Evolutionary conservation across 2,329 filamentous ascomycete species (phyloP).

Genomic region (Elsinoe perseae): DNA sequence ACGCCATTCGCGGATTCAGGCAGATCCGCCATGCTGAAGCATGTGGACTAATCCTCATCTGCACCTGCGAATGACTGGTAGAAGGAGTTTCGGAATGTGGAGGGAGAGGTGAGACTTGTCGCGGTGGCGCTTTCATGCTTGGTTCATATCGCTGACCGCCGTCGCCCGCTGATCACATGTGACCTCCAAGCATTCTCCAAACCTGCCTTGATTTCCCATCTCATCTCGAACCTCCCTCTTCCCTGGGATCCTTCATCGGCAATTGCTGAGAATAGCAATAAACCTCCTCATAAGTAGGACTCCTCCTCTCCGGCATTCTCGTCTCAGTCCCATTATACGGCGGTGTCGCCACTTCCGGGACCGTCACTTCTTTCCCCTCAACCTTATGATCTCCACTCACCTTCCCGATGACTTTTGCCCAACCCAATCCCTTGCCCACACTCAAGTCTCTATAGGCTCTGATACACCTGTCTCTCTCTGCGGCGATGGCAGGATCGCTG

Average conservation of each 20-base stretch:
- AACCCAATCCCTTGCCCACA: constrained; percentile 3
- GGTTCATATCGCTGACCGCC: too few species aligned
- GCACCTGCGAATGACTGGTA: too few species aligned
- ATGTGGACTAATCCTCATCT: too few species aligned
- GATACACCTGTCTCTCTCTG: constrained; percentile 6
- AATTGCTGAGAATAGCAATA: neutral
- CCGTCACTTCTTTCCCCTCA: neutral
- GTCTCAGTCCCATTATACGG: neutral
- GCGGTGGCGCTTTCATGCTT: too few species aligned
- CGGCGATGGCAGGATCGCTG: neutral
- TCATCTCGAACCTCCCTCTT: too few species aligned
- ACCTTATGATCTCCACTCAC: constrained; percentile 12
- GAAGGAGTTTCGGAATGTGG: too few species aligned
- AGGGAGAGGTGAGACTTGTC: too few species aligned
- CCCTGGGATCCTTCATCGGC: neutral
- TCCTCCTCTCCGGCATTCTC: neutral
- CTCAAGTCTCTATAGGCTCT: constrained; percentile 1
- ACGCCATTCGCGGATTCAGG: too few species aligned
- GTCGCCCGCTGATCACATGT: too few species aligned
- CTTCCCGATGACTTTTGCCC: constrained; percentile 4
- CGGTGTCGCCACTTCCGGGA: neutral
- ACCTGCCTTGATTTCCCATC: too few species aligned
- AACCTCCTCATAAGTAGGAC: neutral
- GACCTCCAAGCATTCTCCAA: too few species aligned
- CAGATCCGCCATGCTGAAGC: too few species aligned